Conservation (phyloP, 495 filamentous ascomycete genomes). For the Lichenothelia convexa region DNA sequence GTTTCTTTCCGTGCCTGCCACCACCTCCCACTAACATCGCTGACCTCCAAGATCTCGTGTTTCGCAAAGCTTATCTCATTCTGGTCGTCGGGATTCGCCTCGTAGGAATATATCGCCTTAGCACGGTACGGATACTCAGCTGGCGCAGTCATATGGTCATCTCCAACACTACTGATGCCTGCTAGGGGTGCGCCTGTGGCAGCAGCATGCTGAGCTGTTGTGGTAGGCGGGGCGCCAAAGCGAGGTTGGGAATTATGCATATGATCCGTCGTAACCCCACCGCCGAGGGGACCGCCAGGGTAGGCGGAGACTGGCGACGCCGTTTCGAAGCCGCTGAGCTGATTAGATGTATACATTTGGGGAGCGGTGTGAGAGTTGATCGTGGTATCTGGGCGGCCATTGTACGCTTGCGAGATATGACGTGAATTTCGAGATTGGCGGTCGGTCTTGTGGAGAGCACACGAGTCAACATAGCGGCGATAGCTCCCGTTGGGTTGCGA, state of each 20-base stretch:
- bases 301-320: slow-evolving; percentile 77
- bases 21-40: slow-evolving; percentile 92
- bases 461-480: slow-evolving; percentile 86
- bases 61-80: slow-evolving; percentile 97
- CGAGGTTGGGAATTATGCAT: slow-evolving; percentile 39
- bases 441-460: slow-evolving; percentile 78
- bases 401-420: slow-evolving; percentile 45
- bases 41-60: slow-evolving; percentile 92
- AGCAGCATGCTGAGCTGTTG: not conserved
- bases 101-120: slow-evolving; percentile 97
- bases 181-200: not conserved
- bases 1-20: slow-evolving; percentile 95
- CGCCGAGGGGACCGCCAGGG: slow-evolving; percentile 43
- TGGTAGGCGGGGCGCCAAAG: slow-evolving; percentile 23
- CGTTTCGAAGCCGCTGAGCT: slow-evolving; percentile 90
- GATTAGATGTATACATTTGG: slow-evolving; percentile 93
- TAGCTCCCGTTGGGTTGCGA: slow-evolving; percentile 76
- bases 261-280: slow-evolving; percentile 34
- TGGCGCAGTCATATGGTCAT: slow-evolving; percentile 37
- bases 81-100: slow-evolving; percentile 92
- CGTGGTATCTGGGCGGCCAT: slow-evolving; percentile 60
- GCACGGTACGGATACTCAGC: slow-evolving; percentile 94
- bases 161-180: not conserved
- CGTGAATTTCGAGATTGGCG: slow-evolving; percentile 32
- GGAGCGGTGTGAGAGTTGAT: slow-evolving; percentile 53